Evolutionary conservation across 768 basidiomycete species (phyloP).

Genomic region (Macrolepiota fuliginosa): DNA sequence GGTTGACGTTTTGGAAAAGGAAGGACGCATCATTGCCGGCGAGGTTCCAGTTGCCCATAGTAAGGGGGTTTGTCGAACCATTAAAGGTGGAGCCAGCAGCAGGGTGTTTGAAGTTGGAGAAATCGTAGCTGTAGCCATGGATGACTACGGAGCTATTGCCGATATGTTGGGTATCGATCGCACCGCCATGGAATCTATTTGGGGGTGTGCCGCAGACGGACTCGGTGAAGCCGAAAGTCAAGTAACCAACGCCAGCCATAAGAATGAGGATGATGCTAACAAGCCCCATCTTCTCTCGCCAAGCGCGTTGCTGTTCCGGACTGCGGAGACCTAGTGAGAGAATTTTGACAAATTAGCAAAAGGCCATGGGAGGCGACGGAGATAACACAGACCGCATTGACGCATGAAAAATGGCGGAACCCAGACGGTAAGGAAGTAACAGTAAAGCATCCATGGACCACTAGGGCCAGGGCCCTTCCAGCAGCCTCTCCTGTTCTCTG

Average conservation of each 20-base stretch:
- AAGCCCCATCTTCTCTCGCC: conserved; percentile 98
- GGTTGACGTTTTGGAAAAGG: conserved; percentile 90
- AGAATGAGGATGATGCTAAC: conserved; percentile 73
- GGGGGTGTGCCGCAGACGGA: conserved; percentile 88
- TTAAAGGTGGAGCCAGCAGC: conserved; percentile 64
- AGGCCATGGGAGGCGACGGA: neutral
- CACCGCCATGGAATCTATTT: conserved; percentile 78
- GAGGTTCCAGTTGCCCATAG: conserved; percentile 70
- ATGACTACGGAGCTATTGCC: conserved; percentile 84
- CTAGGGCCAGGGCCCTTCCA: conserved; percentile 87
- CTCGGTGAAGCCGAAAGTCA: conserved; percentile 98
- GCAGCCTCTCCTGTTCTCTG: conserved; percentile 46
- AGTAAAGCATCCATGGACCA: conserved; percentile 95
- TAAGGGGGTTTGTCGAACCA: conserved; percentile 81
- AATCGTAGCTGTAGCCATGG: conserved; percentile 92
- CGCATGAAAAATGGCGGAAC: conserved; percentile 78
- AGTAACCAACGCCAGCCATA: conserved; percentile 94
- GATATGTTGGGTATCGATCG: conserved; percentile 66
- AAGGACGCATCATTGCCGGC: conserved; percentile 91
- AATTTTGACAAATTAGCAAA: conserved; percentile 8
- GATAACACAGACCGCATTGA: conserved; percentile 66
- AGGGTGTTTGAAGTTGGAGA: conserved; percentile 85
- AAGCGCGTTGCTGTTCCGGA: conserved; percentile 92
- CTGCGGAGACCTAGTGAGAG: conserved; percentile 71
- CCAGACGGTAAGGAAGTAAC: conserved; percentile 77